A percentile compares a stretch with the other conserved stretches of the same genome.
phyloP scores from a whole-genome alignment of 768 basidiomycete species.

The Cystofilobasidium ferigula region DNA sequence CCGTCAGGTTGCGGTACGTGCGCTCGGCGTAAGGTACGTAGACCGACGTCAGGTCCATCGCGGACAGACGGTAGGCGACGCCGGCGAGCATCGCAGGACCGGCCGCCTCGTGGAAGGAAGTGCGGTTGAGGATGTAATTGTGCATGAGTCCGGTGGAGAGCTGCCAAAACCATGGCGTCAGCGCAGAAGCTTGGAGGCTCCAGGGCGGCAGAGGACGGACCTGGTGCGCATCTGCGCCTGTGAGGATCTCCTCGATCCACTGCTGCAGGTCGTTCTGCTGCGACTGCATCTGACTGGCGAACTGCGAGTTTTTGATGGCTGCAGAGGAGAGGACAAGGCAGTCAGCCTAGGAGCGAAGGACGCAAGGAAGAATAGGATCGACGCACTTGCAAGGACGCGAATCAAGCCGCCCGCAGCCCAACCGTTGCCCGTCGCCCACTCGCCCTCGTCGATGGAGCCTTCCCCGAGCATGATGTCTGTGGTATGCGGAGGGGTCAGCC shows the following conservation, averaged over 20 bases:
- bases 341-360: not conserved
- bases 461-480: constrained; percentile 49
- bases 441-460: constrained; percentile 4
- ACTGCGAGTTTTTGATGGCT: constrained; percentile 40
- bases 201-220: not conserved
- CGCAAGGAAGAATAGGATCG: not conserved
- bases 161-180: not conserved
- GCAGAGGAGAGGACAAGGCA: not conserved
- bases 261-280: constrained; percentile 31
- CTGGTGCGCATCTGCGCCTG: constrained; percentile 24
- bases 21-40: constrained; percentile 23
- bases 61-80: constrained; percentile 19
- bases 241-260: constrained; percentile 34
- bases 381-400: constrained; percentile 54
- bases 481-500: too few species aligned
- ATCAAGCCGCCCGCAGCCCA: constrained; percentile 86
- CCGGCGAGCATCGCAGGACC: constrained; percentile 16
- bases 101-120: constrained; percentile 10
- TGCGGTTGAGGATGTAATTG: constrained; percentile 8
- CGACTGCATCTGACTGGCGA: constrained; percentile 31
- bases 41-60: constrained; percentile 7
- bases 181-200: not conserved
- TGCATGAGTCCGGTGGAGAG: constrained; percentile 18
- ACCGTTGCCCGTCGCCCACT: constrained; percentile 56
- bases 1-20: constrained; percentile 17